A percentile compares a stretch with the other conserved stretches of the same genome.
Evolutionary conservation across 768 basidiomycete genomes (phyloP).

Genomic region (Pleurotus cornucopiae): DNA sequence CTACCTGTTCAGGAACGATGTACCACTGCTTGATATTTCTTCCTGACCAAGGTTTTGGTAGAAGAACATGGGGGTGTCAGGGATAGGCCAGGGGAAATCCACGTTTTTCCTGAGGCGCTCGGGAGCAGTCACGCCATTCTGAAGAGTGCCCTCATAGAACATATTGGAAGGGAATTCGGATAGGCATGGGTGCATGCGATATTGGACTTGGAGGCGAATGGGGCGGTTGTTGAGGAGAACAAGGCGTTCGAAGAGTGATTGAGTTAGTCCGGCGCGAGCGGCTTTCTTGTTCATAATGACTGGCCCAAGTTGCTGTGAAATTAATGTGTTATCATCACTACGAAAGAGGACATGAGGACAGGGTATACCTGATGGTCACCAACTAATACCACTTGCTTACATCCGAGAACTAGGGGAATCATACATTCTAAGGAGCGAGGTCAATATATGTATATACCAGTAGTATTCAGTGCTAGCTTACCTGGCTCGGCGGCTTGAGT

Average conservation of each 20-base stretch:
- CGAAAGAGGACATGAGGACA: neutral
- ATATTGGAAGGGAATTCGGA: slow-evolving; percentile 99
- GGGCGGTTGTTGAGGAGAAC: slow-evolving; percentile 94
- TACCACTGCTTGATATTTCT: slow-evolving; percentile 97
- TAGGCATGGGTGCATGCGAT: slow-evolving; percentile 99
- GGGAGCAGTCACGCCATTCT: slow-evolving; percentile 98
- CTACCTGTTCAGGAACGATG: slow-evolving; percentile 93
- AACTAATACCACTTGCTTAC: slow-evolving; percentile 97
- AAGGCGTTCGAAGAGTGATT: slow-evolving; percentile 96
- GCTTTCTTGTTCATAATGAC: slow-evolving; percentile 99
- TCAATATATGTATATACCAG: slow-evolving; percentile 12
- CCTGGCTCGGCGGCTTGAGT: slow-evolving; percentile 98
- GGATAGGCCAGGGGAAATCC: slow-evolving; percentile 98
- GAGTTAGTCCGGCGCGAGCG: slow-evolving; percentile 95
- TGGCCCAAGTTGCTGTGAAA: slow-evolving; percentile 86
- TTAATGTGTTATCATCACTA: slow-evolving; percentile 1
- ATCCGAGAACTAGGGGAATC: slow-evolving; percentile 97
- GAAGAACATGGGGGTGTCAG: slow-evolving; percentile 99
- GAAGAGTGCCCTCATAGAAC: slow-evolving; percentile 99
- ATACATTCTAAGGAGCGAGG: slow-evolving; percentile 74
- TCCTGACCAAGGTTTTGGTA: slow-evolving; percentile 99
- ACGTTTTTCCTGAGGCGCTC: slow-evolving; percentile 97
- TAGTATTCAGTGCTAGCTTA: slow-evolving; percentile 28
- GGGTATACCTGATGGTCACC: slow-evolving; percentile 77
- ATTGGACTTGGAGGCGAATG: slow-evolving; percentile 98